Percentiles rank a stretch among this genome's conserved stretches.
Conservation (phyloP, 805 yeast genomes). For the Komagataella pastoris region DNA sequence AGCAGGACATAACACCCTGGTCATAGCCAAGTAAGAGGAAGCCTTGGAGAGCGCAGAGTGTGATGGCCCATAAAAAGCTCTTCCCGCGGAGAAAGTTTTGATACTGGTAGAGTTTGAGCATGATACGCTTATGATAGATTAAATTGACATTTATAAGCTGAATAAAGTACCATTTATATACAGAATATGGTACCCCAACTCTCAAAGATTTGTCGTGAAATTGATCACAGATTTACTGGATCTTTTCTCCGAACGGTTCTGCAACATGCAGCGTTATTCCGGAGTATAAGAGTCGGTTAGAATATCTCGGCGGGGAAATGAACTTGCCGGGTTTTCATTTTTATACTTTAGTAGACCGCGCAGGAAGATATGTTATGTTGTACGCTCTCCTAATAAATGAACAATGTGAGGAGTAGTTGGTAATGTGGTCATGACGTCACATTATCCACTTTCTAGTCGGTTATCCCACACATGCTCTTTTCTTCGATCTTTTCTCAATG, state of each 20-base stretch:
- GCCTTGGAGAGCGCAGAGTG: slow-evolving; percentile 51
- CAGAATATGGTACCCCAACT: neutral
- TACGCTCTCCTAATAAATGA: no score
- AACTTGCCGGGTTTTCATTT: no score
- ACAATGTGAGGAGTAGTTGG: no score
- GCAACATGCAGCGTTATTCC: neutral
- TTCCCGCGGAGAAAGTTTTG: slow-evolving; percentile 28
- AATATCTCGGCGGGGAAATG: neutral
- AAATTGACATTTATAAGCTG: neutral
- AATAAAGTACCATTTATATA: neutral
- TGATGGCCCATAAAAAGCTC: slow-evolving; percentile 29
- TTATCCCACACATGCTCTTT: no score
- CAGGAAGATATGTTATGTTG: no score
- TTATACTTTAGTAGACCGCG: no score
- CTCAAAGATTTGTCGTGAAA: neutral
- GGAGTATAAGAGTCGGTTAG: neutral
- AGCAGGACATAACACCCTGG: slow-evolving; percentile 66
- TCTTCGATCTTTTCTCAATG: no score
- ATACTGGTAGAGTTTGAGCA: neutral
- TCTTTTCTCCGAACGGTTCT: neutral
- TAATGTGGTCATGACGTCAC: no score
- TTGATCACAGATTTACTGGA: neutral
- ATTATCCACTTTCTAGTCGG: no score
- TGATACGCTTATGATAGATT: neutral
- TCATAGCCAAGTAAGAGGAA: slow-evolving; percentile 67